Evolutionary conservation across 805 yeast genomes (phyloP), one percentile per base, ranked within the genome.

Genomic region (Candida ulmi): DNA sequence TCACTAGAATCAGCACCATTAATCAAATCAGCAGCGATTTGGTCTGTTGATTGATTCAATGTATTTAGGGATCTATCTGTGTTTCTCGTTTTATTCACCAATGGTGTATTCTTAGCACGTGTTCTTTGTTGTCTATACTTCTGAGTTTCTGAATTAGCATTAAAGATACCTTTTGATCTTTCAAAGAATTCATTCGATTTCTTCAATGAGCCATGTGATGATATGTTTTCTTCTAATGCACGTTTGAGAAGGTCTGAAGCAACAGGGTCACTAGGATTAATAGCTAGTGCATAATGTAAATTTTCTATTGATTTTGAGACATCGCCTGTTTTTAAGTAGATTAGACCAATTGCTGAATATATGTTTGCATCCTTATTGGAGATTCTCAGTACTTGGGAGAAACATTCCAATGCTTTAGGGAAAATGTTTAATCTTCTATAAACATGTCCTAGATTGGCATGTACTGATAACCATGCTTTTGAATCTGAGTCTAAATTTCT

Each of bases 391-490:
- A 93, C 95, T 48, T 80, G 80, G 43, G 78, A 78, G 58, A 93
- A 91, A 54, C 84, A 83, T 34, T 69, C 73, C 31, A 88, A 66
- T 0, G 97, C 83, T 54, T 79, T 77, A 35, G 77, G 76, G 41
- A 69, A 75, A 37, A 72, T 69, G 36, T 77, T 78, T 37, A 78
- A 59, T 39, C 84, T 69, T 45, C 96, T 66, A 58, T 83, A 88
- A 4, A 90, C 95, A 58, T 90, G 96, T 0, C 95, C 96, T 43
- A 90, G 66, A 59, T 90, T 90, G 18, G 87, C 74, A 58, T 86
- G 87, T 21, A 93, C 84, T 2, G 96, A 83, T 0, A 82, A 68
- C 84, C 95, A 85, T 0, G 93, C 84, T 49, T 78, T 79, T 5
- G 91, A 78, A 46, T 88, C 95, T 8, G 90, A 76, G 48, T 83